Base-by-base conservation (phyloP, 257 asterid species). In the Solanum chilense region DNA sequence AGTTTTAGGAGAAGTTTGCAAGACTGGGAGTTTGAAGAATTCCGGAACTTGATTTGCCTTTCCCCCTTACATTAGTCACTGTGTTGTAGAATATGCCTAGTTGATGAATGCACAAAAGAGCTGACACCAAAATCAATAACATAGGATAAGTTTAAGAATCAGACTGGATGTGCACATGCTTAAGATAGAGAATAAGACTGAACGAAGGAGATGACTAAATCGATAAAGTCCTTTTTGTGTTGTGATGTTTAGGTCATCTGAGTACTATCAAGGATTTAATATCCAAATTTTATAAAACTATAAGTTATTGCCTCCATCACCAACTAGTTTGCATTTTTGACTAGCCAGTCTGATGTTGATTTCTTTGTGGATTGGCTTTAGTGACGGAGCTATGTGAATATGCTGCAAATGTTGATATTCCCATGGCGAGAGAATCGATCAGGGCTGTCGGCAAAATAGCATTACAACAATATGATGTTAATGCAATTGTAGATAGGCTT, bases 381-480 rank as follows among this genome's bases (percentile, higher is more conserved):
- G 99, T 97, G 93, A 95, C 99, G 23, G 99, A 97, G 90, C 98
- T 97, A 78, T 97, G 99, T 83, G 99, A 97, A 90, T 97, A 97
- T 92, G 99, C 97, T 89, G 99, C 98, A 78, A 97, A 96, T 90
- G 99, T 97, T 71, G 99, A 96, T 91, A 94, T 97, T 89, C 95
- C 99, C 73, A 97, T 97, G 92, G 99, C 99, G 86, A 95, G 99
- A 91, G 99, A 96, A 91, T 97, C 99, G 11, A 97, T 97, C 85
- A 94, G 99, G 87, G 99, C 99, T 89, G 99, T 97, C 87, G 99
- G 99, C 25, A 97, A 97, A 91, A 97, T 97, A 86, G 99, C 99
- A 37, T 91, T 97, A 92, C 99, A 97, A 87, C 99, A 94, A 89
- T 97, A 97, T 91, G 99, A 97, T 91, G 99, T 97, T 52, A 97